Conservation (phyloP, 1,284 basidiomycete species). For the Malassezia japonica region DNA sequence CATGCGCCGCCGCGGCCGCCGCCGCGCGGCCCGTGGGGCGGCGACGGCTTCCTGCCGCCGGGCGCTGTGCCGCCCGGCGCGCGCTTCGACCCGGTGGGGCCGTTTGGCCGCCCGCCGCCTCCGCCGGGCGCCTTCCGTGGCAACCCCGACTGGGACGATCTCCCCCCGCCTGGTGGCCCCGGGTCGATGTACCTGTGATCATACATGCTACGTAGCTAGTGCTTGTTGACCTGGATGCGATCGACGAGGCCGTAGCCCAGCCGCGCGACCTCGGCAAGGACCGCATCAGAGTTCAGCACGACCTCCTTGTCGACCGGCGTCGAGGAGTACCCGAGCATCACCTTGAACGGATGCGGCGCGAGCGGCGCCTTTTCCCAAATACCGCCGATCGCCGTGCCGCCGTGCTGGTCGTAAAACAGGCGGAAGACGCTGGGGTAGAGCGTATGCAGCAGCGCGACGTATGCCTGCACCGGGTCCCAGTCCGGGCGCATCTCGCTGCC, state of each 20-base stretch:
- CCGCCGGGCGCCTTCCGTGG: neutral
- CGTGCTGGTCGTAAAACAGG: constrained; percentile 74
- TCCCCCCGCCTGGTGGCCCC: constrained; percentile 8
- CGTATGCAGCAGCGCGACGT: constrained; percentile 59
- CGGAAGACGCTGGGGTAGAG: constrained; percentile 68
- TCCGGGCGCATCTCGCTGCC: constrained; percentile 25
- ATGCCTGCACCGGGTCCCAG: constrained; percentile 68
- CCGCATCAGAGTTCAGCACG: constrained; percentile 59
- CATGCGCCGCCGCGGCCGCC: neutral
- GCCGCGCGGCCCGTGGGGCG: neutral
- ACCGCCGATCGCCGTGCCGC: constrained; percentile 66
- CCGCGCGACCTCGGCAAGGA: constrained; percentile 69
- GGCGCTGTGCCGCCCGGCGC: constrained; percentile 9
- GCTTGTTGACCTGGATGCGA: too few relatives aligned
- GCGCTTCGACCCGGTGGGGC: constrained; percentile 10
- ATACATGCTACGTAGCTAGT: too few relatives aligned
- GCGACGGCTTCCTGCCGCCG: constrained; percentile 5
- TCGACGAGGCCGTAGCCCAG: constrained; percentile 64
- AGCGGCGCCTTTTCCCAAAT: constrained; percentile 69
- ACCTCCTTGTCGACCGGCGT: constrained; percentile 50
- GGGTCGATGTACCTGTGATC: neutral
- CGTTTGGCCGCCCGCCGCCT: neutral
- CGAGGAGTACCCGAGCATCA: constrained; percentile 67
- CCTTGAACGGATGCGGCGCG: constrained; percentile 60
- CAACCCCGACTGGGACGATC: constrained; percentile 16